Conservation (phyloP, 1,139 yeast species). For the Suhomyces chickasaworum region DNA sequence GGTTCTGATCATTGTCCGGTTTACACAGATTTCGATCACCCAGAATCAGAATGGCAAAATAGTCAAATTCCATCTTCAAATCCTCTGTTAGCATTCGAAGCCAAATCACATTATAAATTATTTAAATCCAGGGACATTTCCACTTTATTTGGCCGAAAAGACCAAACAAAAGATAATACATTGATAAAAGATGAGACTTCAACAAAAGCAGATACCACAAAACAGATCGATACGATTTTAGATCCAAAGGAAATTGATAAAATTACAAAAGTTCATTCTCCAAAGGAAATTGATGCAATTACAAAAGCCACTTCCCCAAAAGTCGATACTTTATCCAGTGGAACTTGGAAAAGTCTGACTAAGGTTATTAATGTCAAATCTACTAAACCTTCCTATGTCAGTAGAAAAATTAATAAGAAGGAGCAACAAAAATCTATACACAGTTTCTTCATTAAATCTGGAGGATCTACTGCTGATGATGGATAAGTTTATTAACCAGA, state of each 20-base stretch:
- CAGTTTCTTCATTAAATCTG: slow-evolving; percentile 1
- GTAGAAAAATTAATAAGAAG: slow-evolving; percentile 14
- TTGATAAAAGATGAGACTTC: no score
- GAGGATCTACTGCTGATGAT: neutral
- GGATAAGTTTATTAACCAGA: slow-evolving; percentile 11
- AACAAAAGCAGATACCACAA: no score
- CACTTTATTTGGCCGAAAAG: slow-evolving; percentile 40
- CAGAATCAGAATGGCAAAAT: neutral
- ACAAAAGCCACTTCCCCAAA: no score
- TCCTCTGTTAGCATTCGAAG: slow-evolving; percentile 51
- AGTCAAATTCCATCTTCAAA: neutral
- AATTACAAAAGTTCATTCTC: no score
- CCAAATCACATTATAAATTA: slow-evolving; percentile 53
- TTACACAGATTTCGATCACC: slow-evolving; percentile 60
- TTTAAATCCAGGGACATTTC: slow-evolving; percentile 53
- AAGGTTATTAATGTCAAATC: neutral
- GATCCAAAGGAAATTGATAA: no score
- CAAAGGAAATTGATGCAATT: no score
- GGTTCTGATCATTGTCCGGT: slow-evolving; percentile 98
- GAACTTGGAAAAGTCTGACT: neutral
- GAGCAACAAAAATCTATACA: slow-evolving; percentile 4
- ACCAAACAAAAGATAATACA: neutral
- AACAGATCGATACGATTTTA: no score
- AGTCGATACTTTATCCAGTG: neutral
- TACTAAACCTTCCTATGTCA: slow-evolving; percentile 11